Evolutionary conservation across 768 basidiomycete genomes (phyloP), one percentile per base, ranked within the genome.

Genomic region (Daedaleopsis sinensis): DNA sequence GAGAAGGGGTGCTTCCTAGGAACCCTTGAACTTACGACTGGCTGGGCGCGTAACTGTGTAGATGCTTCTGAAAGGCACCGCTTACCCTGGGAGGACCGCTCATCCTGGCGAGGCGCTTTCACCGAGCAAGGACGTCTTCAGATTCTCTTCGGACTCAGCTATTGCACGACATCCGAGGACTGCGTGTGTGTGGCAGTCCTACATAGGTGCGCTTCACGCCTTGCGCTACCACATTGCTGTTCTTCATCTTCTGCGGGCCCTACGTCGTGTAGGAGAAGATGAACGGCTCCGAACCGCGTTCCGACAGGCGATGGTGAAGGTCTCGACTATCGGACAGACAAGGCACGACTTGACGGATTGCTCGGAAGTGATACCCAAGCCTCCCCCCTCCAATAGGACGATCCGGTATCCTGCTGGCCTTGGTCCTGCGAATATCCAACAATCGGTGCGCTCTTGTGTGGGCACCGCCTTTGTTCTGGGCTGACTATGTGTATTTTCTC

Each of bases 101-200:
- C 61, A 50, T 58, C 32, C 46, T 23, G 68, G 63, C 18, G 63
- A 65, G 53, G 55, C 46, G 9, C 37, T 39, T 44, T 64, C 67
- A 13, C 57, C 66, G 24, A 39, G 53, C 18, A 60, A 58, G 38
- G 27, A 36, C 37, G 48, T 59, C 46, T 65, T 72, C 50, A 66
- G 61, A 46, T 52, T 69, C 27, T 32, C 51, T 32, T 66, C 67
- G 18, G 65, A 70, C 56, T 44, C 57, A 23, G 62, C 61, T 21
- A 27, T 64, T 18, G 66, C 65, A 35, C 69, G 62, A 8, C 65
- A 65, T 43, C 21, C 57, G 16, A 32, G 38, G 38, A 57, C 62
- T 36, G 63, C 66, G 32, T 63, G 68, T 56, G 21, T 36, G 3
- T 67, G 65, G 68, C 64, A 62, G 39, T 59, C 54, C 15, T 68